Evolutionary conservation across 2,329 filamentous ascomycete genomes (phyloP).

Genomic region (Didymella segeticola): DNA sequence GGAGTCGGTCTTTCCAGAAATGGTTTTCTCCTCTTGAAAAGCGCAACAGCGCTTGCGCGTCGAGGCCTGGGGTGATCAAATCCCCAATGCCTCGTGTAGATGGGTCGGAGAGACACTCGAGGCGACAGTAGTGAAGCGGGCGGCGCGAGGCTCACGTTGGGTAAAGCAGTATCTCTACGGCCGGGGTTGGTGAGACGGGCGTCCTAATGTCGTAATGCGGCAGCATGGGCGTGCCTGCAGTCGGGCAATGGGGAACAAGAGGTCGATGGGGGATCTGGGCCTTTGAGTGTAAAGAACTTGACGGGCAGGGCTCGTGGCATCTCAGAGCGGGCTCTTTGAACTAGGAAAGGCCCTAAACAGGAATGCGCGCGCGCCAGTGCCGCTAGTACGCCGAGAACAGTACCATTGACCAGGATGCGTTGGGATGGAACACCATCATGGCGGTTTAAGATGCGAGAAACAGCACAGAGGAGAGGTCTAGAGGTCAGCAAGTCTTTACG

Average conservation of each 20-base stretch:
- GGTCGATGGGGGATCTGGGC: slow-evolving; percentile 32
- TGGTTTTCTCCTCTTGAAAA: not conserved
- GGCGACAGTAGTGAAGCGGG: slow-evolving; percentile 5
- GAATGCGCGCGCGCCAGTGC: slow-evolving; percentile 25
- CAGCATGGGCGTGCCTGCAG: slow-evolving; percentile 27
- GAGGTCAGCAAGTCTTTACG: not conserved
- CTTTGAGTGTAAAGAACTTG: slow-evolving; percentile 33
- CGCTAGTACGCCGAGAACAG: slow-evolving; percentile 20
- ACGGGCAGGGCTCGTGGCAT: slow-evolving; percentile 34
- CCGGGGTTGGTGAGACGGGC: slow-evolving; percentile 22
- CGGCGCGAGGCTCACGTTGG: slow-evolving; percentile 26
- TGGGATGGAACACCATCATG: not conserved
- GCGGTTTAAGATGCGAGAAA: not conserved
- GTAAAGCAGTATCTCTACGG: slow-evolving; percentile 20
- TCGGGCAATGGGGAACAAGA: slow-evolving; percentile 25
- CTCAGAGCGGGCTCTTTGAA: slow-evolving; percentile 29
- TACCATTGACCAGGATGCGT: slow-evolving; percentile 15
- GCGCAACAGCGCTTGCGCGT: slow-evolving; percentile 7
- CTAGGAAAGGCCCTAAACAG: slow-evolving; percentile 36
- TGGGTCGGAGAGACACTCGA: not conserved
- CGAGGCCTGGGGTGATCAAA: slow-evolving; percentile 14
- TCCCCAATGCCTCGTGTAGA: slow-evolving; percentile 15
- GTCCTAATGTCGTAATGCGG: slow-evolving; percentile 32
- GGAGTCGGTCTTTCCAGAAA: not conserved
- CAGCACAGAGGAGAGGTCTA: not conserved